Evolutionary conservation across 768 basidiomycete species (phyloP), one percentile per base, ranked within the genome.

Genomic region (Leucogyrophana mollusca): DNA sequence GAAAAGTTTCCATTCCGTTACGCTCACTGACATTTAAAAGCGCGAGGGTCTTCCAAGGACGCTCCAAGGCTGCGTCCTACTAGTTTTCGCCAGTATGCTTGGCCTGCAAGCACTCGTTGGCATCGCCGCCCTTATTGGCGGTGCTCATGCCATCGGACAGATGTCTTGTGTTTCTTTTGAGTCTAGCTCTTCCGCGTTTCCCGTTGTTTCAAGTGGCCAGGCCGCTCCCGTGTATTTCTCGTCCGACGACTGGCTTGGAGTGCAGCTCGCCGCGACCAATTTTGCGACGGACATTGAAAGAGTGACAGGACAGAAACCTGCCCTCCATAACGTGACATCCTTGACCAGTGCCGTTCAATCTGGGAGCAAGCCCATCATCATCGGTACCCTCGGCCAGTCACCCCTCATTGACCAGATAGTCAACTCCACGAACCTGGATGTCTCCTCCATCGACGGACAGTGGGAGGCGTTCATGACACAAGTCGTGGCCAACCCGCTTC

Each of bases 401-500:
- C 70, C 76, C 24, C 60, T 83, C 41, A 77, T 82, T 42, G 62
- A 74, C 48, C 64, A 70, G 44, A 61, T 83, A 10, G 72, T 84
- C 27, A 78, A 80, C 39, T 57, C 66, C 25, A 74, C 82, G 4
- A 66, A 70, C 14, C 62, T 83, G 47, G 77, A 83, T 53, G 77
- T 81, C 3, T 78, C 79, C 5, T 67, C 68, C 0, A 73, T 87
- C 38, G 58, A 77, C 46, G 84, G 83, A 2, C 69, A 80, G 50
- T 87, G 87, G 87, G 87, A 87, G 56, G 60, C 78, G 0, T 87
- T 78, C 63, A 57, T 79, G 51, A 67, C 78, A 3, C 65, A 65
- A 40, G 73, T 77, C 35, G 78, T 83, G 5, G 62, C 69, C 34
- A 77, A 80, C 47, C 80, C 82, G 4, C 62, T 83, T 2, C 75